phyloP scores from a whole-genome alignment of 176 grass and related monocot species.

The Luzula sylvatica region DNA sequence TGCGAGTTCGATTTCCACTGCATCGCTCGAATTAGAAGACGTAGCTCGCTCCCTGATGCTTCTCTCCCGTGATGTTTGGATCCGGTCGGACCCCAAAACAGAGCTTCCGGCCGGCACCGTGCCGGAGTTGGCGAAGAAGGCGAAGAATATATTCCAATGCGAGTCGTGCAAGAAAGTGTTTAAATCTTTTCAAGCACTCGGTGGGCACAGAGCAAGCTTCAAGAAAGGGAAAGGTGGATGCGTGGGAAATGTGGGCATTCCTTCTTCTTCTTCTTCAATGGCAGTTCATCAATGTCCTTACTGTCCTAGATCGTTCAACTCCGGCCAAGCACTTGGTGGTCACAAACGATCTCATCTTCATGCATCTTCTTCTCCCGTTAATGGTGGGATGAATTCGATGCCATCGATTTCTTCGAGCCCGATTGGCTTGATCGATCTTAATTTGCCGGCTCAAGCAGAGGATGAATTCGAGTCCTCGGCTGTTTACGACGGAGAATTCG shows the following conservation, averaged over 20 bases:
- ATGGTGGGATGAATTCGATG: neutral
- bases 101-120: neutral
- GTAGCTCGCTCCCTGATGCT: conserved; percentile 80
- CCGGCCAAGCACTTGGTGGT: conserved; percentile 82
- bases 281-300: conserved; percentile 55
- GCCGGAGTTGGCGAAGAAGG: conserved; percentile 3
- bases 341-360: conserved; percentile 66
- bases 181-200: conserved; percentile 70
- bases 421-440: conserved; percentile 61
- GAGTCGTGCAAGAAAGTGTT: conserved; percentile 66
- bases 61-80: conserved; percentile 79
- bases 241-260: conserved; percentile 7
- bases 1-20: conserved; percentile 62
- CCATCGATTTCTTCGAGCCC: neutral
- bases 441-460: conserved; percentile 48
- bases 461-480: conserved; percentile 89
- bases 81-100: conserved; percentile 19
- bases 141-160: conserved; percentile 41
- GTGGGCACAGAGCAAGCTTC: conserved; percentile 73
- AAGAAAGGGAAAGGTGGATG: conserved; percentile 65
- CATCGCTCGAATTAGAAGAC: conserved; percentile 58
- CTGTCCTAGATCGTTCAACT: conserved; percentile 73
- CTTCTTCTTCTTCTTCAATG: neutral
- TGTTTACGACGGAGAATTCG: conserved; percentile 62
- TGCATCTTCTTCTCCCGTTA: neutral